A percentile compares a stretch with the other conserved stretches of the same genome.
Evolutionary conservation across 305 asterid species (phyloP).

Genomic region (Striga hermonthica): DNA sequence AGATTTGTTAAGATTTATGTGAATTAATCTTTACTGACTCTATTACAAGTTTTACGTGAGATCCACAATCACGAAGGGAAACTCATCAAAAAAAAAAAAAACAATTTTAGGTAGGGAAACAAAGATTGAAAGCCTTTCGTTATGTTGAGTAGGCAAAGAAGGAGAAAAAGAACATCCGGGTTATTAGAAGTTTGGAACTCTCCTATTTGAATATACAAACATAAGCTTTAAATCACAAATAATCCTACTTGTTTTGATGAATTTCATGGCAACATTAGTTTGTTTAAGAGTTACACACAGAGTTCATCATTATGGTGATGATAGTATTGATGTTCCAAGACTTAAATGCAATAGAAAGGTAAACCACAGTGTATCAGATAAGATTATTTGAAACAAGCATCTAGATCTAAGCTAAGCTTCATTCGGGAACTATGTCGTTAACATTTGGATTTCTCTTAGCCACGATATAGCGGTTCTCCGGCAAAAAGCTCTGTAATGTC

Average conservation of each 20-base stretch:
- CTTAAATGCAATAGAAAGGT: slow-evolving; percentile 12
- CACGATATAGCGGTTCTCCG: slow-evolving; percentile 32
- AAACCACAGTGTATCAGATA: slow-evolving; percentile 14
- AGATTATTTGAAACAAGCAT: slow-evolving; percentile 24
- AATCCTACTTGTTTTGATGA: not conserved
- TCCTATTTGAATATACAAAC: slow-evolving; percentile 5
- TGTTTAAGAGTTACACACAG: slow-evolving; percentile 3
- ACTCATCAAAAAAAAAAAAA: slow-evolving; percentile 9
- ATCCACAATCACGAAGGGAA: not conserved
- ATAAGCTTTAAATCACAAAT: slow-evolving; percentile 4
- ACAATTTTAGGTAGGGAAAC: slow-evolving; percentile 20
- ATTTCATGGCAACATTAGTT: slow-evolving; percentile 4
- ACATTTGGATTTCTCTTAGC: slow-evolving; percentile 37
- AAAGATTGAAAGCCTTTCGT: not conserved
- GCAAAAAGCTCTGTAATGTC: slow-evolving; percentile 26
- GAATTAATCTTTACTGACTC: not conserved
- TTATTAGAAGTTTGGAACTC: slow-evolving; percentile 13
- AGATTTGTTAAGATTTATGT: not conserved
- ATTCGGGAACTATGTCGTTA: slow-evolving; percentile 27
- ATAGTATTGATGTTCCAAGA: slow-evolving; percentile 7
- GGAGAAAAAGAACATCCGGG: slow-evolving; percentile 11
- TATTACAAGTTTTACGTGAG: not conserved
- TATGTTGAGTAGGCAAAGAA: not conserved
- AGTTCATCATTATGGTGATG: slow-evolving; percentile 2
- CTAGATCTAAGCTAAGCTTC: not conserved